Conservation (phyloP, 2,329 filamentous ascomycete genomes). For the Neonectria sp. region DNA sequence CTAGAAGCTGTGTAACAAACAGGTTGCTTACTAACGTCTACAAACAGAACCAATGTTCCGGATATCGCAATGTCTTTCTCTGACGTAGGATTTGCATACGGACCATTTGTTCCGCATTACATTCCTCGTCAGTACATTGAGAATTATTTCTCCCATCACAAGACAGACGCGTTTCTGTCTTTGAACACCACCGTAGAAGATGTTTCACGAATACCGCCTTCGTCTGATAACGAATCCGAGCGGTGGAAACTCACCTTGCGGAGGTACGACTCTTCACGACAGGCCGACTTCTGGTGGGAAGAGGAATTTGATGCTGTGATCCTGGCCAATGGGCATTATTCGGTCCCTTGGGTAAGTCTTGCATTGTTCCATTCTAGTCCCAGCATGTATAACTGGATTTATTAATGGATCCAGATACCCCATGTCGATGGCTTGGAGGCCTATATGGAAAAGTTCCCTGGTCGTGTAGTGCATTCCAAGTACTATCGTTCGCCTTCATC, state of each 20-base stretch:
- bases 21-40: background rate
- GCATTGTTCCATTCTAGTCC: background rate
- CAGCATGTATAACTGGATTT: background rate
- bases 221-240: conserved; percentile 29
- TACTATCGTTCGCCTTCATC: conserved; percentile 57
- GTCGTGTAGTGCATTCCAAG: conserved; percentile 62
- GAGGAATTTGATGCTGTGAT: conserved; percentile 64
- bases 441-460: conserved; percentile 57
- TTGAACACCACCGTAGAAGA: conserved; percentile 69
- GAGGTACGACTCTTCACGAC: conserved; percentile 58
- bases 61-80: conserved; percentile 71
- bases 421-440: conserved; percentile 60
- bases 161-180: conserved; percentile 61
- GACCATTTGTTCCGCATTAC: conserved; percentile 69
- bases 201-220: conserved; percentile 52
- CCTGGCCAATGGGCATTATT: conserved; percentile 61
- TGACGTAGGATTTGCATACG: conserved; percentile 67
- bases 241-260: conserved; percentile 66
- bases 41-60: conserved; percentile 66
- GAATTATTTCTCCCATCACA: conserved; percentile 67
- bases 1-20: rapidly evolving
- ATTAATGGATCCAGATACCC: conserved; percentile 55
- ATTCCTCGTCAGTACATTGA: conserved; percentile 70
- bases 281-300: conserved; percentile 68
- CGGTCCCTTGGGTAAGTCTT: conserved; percentile 60